Conservation (phyloP, 352 stramenopile genomes). For the Globisporangium abappressorium region DNA sequence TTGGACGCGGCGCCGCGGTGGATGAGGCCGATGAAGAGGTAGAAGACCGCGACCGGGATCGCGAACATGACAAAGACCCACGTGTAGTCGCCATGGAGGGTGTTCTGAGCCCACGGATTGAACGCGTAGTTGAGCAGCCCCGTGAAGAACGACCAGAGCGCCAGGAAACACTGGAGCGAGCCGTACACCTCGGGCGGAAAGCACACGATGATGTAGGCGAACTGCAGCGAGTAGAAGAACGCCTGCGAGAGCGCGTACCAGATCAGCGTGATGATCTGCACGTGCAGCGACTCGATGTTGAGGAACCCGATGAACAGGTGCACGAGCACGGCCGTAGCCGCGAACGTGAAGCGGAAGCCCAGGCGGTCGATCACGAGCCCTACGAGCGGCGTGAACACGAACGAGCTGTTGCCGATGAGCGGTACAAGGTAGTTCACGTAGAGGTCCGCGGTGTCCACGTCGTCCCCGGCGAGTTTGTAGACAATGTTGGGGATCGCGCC, state of each 20-base stretch:
- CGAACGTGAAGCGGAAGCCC: conserved; percentile 26
- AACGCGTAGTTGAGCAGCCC: conserved; percentile 36
- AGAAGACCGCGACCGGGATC: conserved; percentile 25
- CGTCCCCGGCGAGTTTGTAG: conserved; percentile 16
- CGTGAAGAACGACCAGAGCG: conserved; percentile 29
- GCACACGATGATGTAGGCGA: conserved; percentile 33
- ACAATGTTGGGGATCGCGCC: conserved; percentile 30
- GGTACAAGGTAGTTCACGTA: conserved; percentile 33
- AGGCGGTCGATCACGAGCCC: conserved; percentile 24
- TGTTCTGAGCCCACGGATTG: conserved; percentile 33
- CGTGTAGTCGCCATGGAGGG: conserved; percentile 28
- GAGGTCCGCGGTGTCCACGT: conserved; percentile 9
- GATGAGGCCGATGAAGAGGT: conserved; percentile 29
- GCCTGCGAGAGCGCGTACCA: conserved; percentile 25
- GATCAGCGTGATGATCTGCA: conserved; percentile 27
- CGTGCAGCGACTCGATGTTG: conserved; percentile 23
- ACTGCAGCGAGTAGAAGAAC: conserved; percentile 33
- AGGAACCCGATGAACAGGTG: conserved; percentile 28
- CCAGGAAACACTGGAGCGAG: conserved; percentile 32
- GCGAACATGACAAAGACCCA: conserved; percentile 35
- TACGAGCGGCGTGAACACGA: conserved; percentile 27
- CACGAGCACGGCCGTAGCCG: conserved; percentile 15
- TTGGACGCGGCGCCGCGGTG: background rate
- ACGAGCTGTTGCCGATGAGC: conserved; percentile 26
- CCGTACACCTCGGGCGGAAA: conserved; percentile 35